Evolutionary conservation across 352 stramenopile species (phyloP).

Genomic region (Lagenidium sp.): DNA sequence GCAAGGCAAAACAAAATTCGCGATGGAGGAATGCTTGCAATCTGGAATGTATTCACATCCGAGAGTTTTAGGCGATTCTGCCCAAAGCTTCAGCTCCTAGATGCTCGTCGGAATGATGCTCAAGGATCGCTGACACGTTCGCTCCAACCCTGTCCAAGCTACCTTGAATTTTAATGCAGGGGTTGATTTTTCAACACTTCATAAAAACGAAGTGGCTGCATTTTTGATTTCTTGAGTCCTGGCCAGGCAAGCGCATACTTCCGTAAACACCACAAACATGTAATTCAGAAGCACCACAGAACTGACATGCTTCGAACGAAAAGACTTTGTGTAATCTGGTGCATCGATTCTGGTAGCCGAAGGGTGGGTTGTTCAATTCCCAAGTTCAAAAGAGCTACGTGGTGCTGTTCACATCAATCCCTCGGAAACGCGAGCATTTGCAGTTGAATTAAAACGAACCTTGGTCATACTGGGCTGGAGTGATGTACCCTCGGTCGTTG

Average conservation of each 20-base stretch:
- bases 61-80: constrained; percentile 37
- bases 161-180: constrained; percentile 35
- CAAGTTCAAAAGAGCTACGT: constrained; percentile 40
- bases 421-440: not conserved
- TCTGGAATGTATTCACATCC: constrained; percentile 65
- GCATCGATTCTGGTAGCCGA: constrained; percentile 50
- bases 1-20: constrained; percentile 57
- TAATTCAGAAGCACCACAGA: not conserved
- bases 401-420: too few species aligned
- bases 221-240: constrained; percentile 71
- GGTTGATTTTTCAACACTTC: not conserved
- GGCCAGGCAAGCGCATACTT: not conserved
- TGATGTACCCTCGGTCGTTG: constrained; percentile 58
- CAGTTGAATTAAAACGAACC: constrained; percentile 10
- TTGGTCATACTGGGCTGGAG: constrained; percentile 57
- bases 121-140: constrained; percentile 34
- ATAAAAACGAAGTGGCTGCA: constrained; percentile 54
- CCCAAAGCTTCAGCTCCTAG: constrained; percentile 48
- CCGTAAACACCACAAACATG: not conserved
- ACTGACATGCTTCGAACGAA: constrained; percentile 68
- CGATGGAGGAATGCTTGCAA: constrained; percentile 40
- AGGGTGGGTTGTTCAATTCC: constrained; percentile 60
- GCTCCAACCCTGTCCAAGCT: constrained; percentile 41
- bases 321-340: constrained; percentile 38
- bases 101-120: constrained; percentile 55